Conservation (phyloP, 805 yeast genomes). For the Zygotorulaspora chibaensis region DNA sequence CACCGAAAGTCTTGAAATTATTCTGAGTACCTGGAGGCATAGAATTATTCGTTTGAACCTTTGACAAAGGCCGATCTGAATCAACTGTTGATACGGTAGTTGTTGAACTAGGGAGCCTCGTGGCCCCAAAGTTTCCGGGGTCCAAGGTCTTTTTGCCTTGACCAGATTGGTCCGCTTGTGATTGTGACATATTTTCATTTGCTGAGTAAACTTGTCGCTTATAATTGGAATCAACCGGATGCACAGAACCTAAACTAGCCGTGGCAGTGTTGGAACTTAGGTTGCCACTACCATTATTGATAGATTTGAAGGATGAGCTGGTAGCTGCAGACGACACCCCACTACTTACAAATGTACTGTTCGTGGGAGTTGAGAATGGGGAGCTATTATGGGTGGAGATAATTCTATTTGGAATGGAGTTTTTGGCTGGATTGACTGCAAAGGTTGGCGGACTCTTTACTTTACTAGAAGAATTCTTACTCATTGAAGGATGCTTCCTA, state of each 20-base stretch:
- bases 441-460: conserved; percentile 25
- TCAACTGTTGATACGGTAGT: conserved; percentile 24
- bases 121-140: conserved; percentile 24
- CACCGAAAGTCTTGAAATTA: conserved; percentile 65
- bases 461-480: conserved; percentile 24
- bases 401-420: conserved; percentile 31
- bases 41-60: conserved; percentile 29
- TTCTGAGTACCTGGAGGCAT: conserved; percentile 38
- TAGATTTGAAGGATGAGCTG: neutral
- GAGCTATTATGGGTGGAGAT: conserved; percentile 35
- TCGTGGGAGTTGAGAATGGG: conserved; percentile 22
- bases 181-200: neutral
- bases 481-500: conserved; percentile 63
- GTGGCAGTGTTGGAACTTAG: neutral
- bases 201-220: neutral
- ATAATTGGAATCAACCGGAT: neutral
- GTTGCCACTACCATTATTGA: neutral
- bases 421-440: conserved; percentile 30
- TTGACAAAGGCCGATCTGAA: conserved; percentile 32
- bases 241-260: neutral
- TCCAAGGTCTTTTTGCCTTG: conserved; percentile 24
- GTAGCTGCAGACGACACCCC: neutral
- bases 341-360: neutral
- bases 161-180: neutral
- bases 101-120: conserved; percentile 27